These are phyloP conservation scores for Fraxinus dipetala DNA, from an alignment of 305 asterid species.

Conservation along the genomic window DNA sequence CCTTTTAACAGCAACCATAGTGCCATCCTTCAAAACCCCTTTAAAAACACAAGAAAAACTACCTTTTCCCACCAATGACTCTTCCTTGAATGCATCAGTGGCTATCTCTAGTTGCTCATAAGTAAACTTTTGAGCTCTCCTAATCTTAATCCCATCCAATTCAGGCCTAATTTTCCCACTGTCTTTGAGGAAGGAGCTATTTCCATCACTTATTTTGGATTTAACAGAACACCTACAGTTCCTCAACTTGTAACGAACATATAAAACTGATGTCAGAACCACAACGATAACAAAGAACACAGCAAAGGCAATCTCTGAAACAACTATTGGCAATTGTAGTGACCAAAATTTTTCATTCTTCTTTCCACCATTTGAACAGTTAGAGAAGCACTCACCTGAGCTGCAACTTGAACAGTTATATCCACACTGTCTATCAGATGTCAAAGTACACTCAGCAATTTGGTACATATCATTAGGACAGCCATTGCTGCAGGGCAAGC, in stretches of 20 bases:
- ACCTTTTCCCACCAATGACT: constrained; percentile 47
- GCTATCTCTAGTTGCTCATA: constrained; percentile 45
- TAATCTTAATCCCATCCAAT: constrained; percentile 37
- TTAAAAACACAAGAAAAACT: constrained; percentile 49
- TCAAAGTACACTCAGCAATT: constrained; percentile 27
- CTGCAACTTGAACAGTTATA: constrained; percentile 42
- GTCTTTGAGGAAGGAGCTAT: constrained; percentile 26
- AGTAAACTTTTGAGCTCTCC: constrained; percentile 43
- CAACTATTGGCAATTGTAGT: constrained; percentile 41
- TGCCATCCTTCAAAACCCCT: constrained; percentile 44
- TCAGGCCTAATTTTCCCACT: constrained; percentile 34
- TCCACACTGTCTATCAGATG: constrained; percentile 32
- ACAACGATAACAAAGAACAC: constrained; percentile 39
- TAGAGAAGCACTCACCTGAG: constrained; percentile 36
- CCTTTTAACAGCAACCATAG: constrained; percentile 43
- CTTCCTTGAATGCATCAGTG: constrained; percentile 39
- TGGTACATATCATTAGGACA: constrained; percentile 45
- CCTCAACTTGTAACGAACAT: constrained; percentile 41
- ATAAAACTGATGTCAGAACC: constrained; percentile 33
- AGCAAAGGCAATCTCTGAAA: constrained; percentile 43
- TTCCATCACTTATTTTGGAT: constrained; percentile 14
- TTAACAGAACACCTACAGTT: constrained; percentile 38
- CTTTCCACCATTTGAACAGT: constrained; percentile 30
- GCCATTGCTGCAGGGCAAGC: constrained; percentile 41
- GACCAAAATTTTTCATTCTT: constrained; percentile 34